phyloP scores from a whole-genome alignment of 495 filamentous ascomycete species.

The Aspergillus saccharolyticus region DNA sequence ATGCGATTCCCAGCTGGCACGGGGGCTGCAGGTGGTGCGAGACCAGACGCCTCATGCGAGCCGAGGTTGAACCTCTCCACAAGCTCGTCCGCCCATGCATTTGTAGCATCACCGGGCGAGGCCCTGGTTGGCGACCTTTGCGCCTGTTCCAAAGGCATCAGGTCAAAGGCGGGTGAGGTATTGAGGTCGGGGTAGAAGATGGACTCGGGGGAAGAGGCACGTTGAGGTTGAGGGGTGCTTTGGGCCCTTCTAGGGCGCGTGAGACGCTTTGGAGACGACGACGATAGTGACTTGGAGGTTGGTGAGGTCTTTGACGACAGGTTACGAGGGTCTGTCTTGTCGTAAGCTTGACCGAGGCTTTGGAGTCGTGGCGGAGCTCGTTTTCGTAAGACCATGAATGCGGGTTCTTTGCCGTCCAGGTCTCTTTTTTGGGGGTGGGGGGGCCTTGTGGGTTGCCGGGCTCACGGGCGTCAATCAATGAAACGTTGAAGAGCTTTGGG shows the following conservation, averaged over 20 bases:
- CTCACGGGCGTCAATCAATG: conserved; percentile 9
- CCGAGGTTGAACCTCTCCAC: conserved; percentile 21
- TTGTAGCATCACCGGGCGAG: conserved; percentile 25
- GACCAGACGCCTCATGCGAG: background rate
- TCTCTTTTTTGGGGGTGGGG: too few relatives aligned
- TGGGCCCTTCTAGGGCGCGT: conserved; percentile 25
- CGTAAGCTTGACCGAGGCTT: conserved; percentile 32
- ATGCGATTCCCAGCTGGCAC: background rate
- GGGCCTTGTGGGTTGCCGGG: conserved; percentile 6
- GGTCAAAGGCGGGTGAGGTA: conserved; percentile 40
- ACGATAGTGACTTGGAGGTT: conserved; percentile 29
- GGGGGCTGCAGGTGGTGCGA: conserved; percentile 3
- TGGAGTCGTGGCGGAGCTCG: conserved; percentile 40
- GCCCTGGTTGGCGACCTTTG: conserved; percentile 38
- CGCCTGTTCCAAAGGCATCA: conserved; percentile 42
- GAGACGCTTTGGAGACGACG: conserved; percentile 27
- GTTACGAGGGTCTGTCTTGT: conserved; percentile 24
- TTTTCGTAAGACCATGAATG: conserved; percentile 47
- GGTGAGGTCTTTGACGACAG: conserved; percentile 24
- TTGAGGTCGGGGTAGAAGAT: conserved; percentile 42
- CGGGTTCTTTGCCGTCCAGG: conserved; percentile 10
- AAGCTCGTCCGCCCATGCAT: conserved; percentile 33
- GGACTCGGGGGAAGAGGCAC: conserved; percentile 31
- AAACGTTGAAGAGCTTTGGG: conserved; percentile 15
- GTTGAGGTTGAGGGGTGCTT: conserved; percentile 26